These are phyloP conservation scores for Collybia mongolica DNA, from an alignment of 768 basidiomycete species.

Conservation along the genomic window DNA sequence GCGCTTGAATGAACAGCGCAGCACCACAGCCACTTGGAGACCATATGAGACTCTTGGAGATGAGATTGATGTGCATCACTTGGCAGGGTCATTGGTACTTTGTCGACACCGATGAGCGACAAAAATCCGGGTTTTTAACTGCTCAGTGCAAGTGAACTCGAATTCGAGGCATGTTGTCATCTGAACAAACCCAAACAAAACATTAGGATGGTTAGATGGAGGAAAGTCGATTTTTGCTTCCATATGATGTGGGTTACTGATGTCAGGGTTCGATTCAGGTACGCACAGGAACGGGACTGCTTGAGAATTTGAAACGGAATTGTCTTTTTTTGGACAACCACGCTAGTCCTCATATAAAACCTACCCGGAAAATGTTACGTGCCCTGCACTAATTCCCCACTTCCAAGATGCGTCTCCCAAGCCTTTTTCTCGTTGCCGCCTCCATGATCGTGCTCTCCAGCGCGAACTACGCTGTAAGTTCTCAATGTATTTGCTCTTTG, in stretches of 20 bases:
- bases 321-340: no score
- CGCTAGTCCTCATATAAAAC: constrained; percentile 1
- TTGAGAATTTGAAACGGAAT: constrained; percentile 7
- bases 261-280: neutral
- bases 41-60: no score
- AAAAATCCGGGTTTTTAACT: no score
- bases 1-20: no score
- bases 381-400: constrained; percentile 13
- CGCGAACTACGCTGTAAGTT: constrained; percentile 25
- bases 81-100: no score
- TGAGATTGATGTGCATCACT: no score
- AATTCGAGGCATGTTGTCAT: no score
- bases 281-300: neutral
- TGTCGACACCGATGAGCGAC: no score
- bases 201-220: no score
- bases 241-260: constrained; percentile 5
- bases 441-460: constrained; percentile 20
- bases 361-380: constrained; percentile 7
- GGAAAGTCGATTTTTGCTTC: constrained; percentile 5
- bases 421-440: constrained; percentile 19
- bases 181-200: no score
- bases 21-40: no score
- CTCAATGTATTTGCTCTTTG: neutral
- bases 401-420: constrained; percentile 28
- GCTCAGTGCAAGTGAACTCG: no score